Percentiles rank a stretch among this genome's conserved stretches.
phyloP scores from a whole-genome alignment of 2,329 filamentous ascomycete genomes.

The Microdochium paspali region DNA sequence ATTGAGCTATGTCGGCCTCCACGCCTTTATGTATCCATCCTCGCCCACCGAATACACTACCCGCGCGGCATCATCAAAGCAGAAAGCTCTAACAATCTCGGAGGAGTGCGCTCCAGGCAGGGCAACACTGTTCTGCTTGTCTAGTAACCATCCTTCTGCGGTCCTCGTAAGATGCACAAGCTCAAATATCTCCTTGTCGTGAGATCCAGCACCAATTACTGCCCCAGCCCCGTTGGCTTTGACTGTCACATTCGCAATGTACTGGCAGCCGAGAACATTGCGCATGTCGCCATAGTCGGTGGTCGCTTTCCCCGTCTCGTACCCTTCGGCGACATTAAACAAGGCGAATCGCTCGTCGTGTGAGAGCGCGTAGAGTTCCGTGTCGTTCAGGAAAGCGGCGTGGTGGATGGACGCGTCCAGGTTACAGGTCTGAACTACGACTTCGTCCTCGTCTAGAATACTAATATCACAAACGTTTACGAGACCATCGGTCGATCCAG shows the following conservation, averaged over 20 bases:
- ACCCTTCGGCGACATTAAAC: constrained; percentile 57
- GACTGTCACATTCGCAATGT: constrained; percentile 57
- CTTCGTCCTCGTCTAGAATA: constrained; percentile 66
- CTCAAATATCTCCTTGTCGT: constrained; percentile 50
- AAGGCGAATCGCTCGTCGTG: constrained; percentile 72
- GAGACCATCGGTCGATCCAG: constrained; percentile 71
- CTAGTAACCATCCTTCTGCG: constrained; percentile 41
- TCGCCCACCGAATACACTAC: constrained; percentile 50
- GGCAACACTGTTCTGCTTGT: constrained; percentile 45
- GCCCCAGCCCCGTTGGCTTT: constrained; percentile 50
- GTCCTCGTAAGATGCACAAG: constrained; percentile 48
- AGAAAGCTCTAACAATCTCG: constrained; percentile 55
- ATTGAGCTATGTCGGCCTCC: constrained; percentile 28
- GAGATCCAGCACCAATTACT: constrained; percentile 55
- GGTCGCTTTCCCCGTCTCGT: constrained; percentile 46
- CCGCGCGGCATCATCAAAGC: constrained; percentile 51
- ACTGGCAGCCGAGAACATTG: constrained; percentile 57
- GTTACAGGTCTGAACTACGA: constrained; percentile 70
- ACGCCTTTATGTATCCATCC: constrained; percentile 48
- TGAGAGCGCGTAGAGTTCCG: constrained; percentile 62
- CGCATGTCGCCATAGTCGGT: constrained; percentile 61
- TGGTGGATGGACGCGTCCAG: constrained; percentile 66
- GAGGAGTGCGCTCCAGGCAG: constrained; percentile 53
- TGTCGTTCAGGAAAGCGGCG: constrained; percentile 58
- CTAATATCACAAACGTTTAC: constrained; percentile 68